phyloP scores from a whole-genome alignment of 805 yeast genomes.

The Candida golubevii region DNA sequence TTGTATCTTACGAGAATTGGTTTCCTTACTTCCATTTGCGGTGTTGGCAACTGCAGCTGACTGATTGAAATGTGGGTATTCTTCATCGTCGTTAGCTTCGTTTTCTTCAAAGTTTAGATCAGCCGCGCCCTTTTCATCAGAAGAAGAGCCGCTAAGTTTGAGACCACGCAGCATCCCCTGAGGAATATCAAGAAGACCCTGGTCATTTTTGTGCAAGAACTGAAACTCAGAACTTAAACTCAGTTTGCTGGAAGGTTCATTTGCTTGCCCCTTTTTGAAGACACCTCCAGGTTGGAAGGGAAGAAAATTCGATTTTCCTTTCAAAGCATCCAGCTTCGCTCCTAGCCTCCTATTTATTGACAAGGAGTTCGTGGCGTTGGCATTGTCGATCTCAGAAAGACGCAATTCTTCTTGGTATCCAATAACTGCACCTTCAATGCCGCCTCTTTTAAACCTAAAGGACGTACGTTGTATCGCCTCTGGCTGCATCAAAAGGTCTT shows the following conservation, averaged over 20 bases:
- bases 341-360: conserved; percentile 67
- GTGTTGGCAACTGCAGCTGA: not conserved
- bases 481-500: conserved; percentile 55
- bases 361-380: conserved; percentile 64
- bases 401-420: conserved; percentile 55
- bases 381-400: conserved; percentile 43
- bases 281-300: conserved; percentile 95
- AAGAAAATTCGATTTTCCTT: conserved; percentile 68
- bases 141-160: conserved; percentile 15
- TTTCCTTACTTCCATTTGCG: not conserved
- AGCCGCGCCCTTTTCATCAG: conserved; percentile 3
- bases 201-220: conserved; percentile 58
- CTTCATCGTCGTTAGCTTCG: conserved; percentile 6
- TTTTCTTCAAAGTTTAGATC: conserved; percentile 5
- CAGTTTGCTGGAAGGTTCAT: conserved; percentile 13
- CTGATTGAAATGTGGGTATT: not conserved
- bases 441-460: conserved; percentile 65
- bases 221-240: conserved; percentile 14
- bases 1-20: not conserved
- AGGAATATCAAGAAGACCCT: conserved; percentile 77
- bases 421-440: conserved; percentile 67
- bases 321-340: conserved; percentile 54
- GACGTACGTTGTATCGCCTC: conserved; percentile 57
- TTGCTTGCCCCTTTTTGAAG: conserved; percentile 19
- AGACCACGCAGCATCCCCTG: conserved; percentile 81